Base-by-base conservation (phyloP, 192 early-diverging fungal species). In the Backusella sp. region DNA sequence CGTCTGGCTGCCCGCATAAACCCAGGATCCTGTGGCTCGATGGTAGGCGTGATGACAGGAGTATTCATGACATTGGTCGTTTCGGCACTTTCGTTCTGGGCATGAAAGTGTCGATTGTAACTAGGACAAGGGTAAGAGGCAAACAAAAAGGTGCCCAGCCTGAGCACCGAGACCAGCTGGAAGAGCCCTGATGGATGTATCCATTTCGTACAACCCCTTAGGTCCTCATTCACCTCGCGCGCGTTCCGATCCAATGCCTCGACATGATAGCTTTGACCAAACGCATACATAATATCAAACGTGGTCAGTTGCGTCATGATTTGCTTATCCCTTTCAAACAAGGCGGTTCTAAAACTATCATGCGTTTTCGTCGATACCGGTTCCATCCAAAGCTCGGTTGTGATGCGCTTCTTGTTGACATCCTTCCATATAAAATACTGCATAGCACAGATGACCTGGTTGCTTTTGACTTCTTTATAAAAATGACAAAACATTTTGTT, bases 341-440 rank as follows among this genome's bases (percentile, higher is more conserved):
- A 30, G 30, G 5, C 21, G 2, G 5, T 68, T 21, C 30, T 56
- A 14, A 67, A 39, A 49, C 19, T 76, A 9, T 68, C 68, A 19
- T 68, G 32, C 3, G 44, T 53, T 53, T 69, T 68, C 8, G 14
- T 37, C 1, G 68, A 68, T 15, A 69, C 70, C 4, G 88, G 88
- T 68, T 90, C 89, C 76, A 88, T 84, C 87, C 87, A 90, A 14
- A 90, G 62, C 46, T 90, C 84, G 2, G 89, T 88, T 4, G 80
- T 78, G 3, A 90, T 80, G 30, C 82, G 74, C 1, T 84, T 84
- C 19, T 81, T 83, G 6, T 71, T 42, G 0, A 75, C 30, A 44
- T 87, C 83, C 42, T 82, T 81, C 62, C 81, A 88, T 19, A 90
- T 77, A 67, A 84, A 84, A 52, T 86, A 85, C 56, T 90, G 89